Evolutionary conservation across 2,329 filamentous ascomycete genomes (phyloP).

Genomic region (Sporothrix inflata): DNA sequence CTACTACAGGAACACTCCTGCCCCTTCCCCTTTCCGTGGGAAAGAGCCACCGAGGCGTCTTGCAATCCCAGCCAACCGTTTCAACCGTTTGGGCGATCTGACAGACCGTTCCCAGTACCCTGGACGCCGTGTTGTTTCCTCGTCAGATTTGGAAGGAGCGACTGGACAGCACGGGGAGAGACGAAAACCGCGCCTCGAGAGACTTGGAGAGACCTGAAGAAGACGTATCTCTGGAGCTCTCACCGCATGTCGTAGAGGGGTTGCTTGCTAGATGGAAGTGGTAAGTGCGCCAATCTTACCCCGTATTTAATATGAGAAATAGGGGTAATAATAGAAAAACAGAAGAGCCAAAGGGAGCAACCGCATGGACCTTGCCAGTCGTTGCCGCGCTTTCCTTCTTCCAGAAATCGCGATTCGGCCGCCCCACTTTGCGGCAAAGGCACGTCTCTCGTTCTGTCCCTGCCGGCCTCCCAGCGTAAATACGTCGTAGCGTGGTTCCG

Average conservation of each 20-base stretch:
- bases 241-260: slow-evolving; percentile 22
- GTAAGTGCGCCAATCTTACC: slow-evolving; percentile 23
- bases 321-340: slow-evolving; percentile 31
- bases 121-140: neutral
- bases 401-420: slow-evolving; percentile 21
- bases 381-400: slow-evolving; percentile 18
- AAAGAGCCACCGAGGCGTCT: slow-evolving; percentile 19
- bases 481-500: slow-evolving; percentile 24
- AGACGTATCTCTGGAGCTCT: neutral
- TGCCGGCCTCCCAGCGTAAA: neutral
- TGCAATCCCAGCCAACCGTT: slow-evolving; percentile 18
- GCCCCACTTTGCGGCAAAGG: slow-evolving; percentile 15
- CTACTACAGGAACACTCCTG: neutral
- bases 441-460: neutral
- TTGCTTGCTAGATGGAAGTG: slow-evolving; percentile 3
- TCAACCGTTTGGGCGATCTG: slow-evolving; percentile 18
- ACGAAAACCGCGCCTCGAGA: neutral
- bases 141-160: neutral
- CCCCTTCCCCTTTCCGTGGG: neutral
- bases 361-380: slow-evolving; percentile 14
- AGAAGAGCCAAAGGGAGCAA: slow-evolving; percentile 5
- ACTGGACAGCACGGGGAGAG: neutral
- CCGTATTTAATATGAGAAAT: slow-evolving; percentile 31
- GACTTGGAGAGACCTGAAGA: neutral
- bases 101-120: slow-evolving; percentile 17